These are phyloP conservation scores for Erodium trifolium DNA, from an alignment of 441 rosid species.

Conservation along the genomic window DNA sequence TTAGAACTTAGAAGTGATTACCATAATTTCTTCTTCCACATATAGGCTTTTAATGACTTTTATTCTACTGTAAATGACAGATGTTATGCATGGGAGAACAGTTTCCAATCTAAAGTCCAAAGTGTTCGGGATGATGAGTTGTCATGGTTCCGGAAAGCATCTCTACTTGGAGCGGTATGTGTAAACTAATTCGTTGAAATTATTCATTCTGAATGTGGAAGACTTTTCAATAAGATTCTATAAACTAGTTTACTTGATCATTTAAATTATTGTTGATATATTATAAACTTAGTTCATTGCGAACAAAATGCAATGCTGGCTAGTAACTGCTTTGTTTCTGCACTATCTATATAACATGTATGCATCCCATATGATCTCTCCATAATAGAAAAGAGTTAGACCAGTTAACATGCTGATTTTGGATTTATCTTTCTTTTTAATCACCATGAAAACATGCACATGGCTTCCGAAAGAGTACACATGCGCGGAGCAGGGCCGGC, in stretches of 20 bases:
- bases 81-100: constrained; percentile 99
- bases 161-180: constrained; percentile 75
- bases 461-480: background rate
- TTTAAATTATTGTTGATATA: background rate
- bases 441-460: background rate
- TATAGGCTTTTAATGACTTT: constrained; percentile 11
- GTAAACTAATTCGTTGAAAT: constrained; percentile 16
- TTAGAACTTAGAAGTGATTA: constrained; percentile 10
- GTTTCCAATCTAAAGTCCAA: constrained; percentile 91
- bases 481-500: background rate
- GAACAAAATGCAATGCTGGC: no score
- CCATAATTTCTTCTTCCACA: constrained; percentile 9
- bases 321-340: background rate
- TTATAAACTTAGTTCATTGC: background rate
- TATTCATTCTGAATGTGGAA: constrained; percentile 7
- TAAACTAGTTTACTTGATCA: background rate
- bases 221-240: constrained; percentile 9
- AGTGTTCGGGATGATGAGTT: constrained; percentile 71
- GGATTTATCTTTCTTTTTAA: background rate
- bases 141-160: constrained; percentile 94
- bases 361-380: background rate
- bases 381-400: background rate
- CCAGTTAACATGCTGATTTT: background rate
- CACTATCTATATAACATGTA: background rate
- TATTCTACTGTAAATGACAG: constrained; percentile 35